phyloP scores from a whole-genome alignment of 768 basidiomycete genomes.

The Amanita phalloides region DNA sequence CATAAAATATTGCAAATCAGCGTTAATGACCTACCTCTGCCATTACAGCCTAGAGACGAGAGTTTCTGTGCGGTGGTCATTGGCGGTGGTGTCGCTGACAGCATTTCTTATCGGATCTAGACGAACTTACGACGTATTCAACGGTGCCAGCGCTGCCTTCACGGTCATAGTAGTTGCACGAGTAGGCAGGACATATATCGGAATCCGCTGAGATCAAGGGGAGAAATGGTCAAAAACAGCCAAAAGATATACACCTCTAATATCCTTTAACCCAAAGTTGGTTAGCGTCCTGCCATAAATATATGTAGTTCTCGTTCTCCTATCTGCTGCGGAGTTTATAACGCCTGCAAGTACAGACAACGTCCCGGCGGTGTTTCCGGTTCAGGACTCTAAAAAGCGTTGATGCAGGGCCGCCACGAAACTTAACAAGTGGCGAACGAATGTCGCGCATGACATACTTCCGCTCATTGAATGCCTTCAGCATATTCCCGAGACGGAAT shows the following conservation, averaged over 20 bases:
- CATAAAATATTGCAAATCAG: slow-evolving; percentile 2
- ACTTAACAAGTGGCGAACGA: neutral
- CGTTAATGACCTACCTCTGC: slow-evolving; percentile 4
- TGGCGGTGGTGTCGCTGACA: slow-evolving; percentile 34
- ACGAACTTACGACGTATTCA: slow-evolving; percentile 55
- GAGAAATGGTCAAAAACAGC: neutral
- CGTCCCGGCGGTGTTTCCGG: neutral
- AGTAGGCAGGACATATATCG: slow-evolving; percentile 42
- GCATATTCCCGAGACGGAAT: neutral
- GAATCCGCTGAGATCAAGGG: slow-evolving; percentile 12
- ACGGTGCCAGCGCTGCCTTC: slow-evolving; percentile 40
- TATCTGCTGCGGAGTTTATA: neutral
- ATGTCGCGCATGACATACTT: neutral
- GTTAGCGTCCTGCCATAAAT: slow-evolving; percentile 1
- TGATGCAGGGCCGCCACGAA: neutral
- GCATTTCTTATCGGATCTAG: slow-evolving; percentile 65
- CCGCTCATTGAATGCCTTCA: neutral
- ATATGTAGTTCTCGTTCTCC: neutral
- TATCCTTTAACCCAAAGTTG: neutral
- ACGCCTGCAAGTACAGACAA: neutral
- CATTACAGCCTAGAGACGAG: slow-evolving; percentile 25
- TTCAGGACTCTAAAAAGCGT: neutral
- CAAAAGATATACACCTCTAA: neutral
- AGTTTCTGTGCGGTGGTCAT: slow-evolving; percentile 41
- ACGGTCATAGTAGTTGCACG: slow-evolving; percentile 33